Evolutionary conservation across 805 yeast genomes (phyloP).

Genomic region (Sugiyamaella americana): DNA sequence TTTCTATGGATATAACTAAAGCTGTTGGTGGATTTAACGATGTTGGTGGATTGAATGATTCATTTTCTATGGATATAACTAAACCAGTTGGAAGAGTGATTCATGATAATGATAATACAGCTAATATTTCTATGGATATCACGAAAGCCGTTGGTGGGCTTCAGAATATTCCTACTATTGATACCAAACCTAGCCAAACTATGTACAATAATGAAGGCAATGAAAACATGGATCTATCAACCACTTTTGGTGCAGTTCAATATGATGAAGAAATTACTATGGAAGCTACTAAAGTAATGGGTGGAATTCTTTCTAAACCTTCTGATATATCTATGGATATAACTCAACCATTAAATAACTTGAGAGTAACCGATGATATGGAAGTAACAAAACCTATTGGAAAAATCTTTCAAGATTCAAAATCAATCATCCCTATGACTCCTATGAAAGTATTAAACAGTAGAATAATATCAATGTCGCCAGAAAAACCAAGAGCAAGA

Average conservation of each 20-base stretch:
- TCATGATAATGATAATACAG: not conserved
- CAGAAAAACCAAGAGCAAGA: not conserved
- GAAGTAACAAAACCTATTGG: not conserved
- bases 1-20: conserved; percentile 19
- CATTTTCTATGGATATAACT: conserved; percentile 14
- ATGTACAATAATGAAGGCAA: not conserved
- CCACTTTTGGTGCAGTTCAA: conserved; percentile 7
- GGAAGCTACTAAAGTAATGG: conserved; percentile 5
- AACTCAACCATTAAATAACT: conserved; percentile 11
- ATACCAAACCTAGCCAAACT: no score
- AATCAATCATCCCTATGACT: conserved; percentile 2
- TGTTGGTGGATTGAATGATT: no score
- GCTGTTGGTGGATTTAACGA: conserved; percentile 9
- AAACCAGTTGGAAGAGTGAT: not conserved
- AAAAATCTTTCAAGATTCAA: not conserved
- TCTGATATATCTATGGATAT: conserved; percentile 15
- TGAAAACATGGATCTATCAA: conserved; percentile 17
- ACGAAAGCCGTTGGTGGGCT: conserved; percentile 7
- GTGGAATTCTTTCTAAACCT: conserved; percentile 5
- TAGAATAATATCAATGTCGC: conserved; percentile 11
- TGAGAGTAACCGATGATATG: conserved; percentile 2
- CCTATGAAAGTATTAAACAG: conserved; percentile 9
- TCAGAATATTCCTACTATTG: no score
- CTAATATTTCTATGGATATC: conserved; percentile 10
- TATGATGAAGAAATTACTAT: not conserved